Evolutionary conservation across 2,329 filamentous ascomycete genomes (phyloP), one percentile per base, ranked within the genome.

Genomic region (Cercospora janseana): DNA sequence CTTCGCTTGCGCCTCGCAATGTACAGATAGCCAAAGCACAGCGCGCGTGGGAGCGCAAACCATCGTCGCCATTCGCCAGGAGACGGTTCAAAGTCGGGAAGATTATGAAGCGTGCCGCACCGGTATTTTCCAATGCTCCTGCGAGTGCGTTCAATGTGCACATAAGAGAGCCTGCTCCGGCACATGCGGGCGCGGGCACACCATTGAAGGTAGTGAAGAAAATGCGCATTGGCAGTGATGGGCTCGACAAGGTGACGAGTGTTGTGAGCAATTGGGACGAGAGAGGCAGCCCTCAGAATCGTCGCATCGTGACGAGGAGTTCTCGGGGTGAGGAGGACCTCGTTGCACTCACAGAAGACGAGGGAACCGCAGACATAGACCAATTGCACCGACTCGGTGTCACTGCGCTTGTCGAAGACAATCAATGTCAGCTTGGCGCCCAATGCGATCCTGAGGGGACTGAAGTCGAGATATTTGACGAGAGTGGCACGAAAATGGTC

Each of bases 31-130:
- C 69, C 10, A 72, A 70, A 42, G 65, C 71, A 3, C 72, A 70
- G 13, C 72, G 74, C 38, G 75, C 67, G 38, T 79, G 75, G 75
- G 75, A 79, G 48, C 70, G 75, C 42, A 70, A 68, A 48, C 70
- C 73, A 5, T 63, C 72, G 51, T 69, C 68, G 9, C 72, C 72
- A 9, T 66, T 68, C 46, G 66, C 70, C 15, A 71, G 71, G 54
- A 48, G 52, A n/a, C 56, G 56, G 21, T 49, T 65, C 21, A 53
- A 58, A 8, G 58, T 61, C 9, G 62, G 61, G 7, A 75, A 75
- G 57, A 70, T 78, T 26, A 78, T 74, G 74, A 73, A 73, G 44
- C 66, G 74, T 3, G 49, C 49, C 26, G 51, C 38, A 9, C 9
- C 31, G 6, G 43, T 8, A n/a, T 21, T 6, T 27, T 27, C 37